phyloP scores from a whole-genome alignment of 2,329 filamentous ascomycete species.

The Gnomoniopsis sp. region DNA sequence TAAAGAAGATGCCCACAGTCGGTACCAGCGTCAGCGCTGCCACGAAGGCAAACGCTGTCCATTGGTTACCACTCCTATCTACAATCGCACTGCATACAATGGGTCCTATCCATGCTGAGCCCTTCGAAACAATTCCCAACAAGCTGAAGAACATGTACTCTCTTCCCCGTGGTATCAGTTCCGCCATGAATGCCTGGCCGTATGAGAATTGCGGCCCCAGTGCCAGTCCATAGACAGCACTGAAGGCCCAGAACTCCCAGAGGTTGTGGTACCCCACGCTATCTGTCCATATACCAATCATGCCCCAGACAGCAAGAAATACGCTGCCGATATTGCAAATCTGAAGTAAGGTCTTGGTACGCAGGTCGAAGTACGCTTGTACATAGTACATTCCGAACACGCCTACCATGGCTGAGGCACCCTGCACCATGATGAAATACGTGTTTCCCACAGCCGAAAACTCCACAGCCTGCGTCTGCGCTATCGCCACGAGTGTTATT shows the following conservation, averaged over 20 bases:
- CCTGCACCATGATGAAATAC: constrained; percentile 5
- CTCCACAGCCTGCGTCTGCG: background rate
- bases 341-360: background rate
- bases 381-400: background rate
- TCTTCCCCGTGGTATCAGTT: background rate
- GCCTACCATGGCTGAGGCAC: background rate
- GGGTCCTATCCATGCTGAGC: background rate
- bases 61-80: background rate
- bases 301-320: background rate
- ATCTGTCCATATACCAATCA: constrained; percentile 3
- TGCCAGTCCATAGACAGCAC: background rate
- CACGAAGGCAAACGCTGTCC: too few species aligned
- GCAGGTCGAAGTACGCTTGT: background rate
- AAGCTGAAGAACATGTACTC: constrained; percentile 2
- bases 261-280: constrained; percentile 3
- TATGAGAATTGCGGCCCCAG: background rate
- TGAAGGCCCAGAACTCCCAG: constrained; percentile 5
- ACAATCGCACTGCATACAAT: constrained; percentile 1
- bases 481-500: background rate
- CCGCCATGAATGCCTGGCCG: background rate
- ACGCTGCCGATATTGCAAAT: background rate
- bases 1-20: too few species aligned
- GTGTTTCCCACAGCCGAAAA: background rate
- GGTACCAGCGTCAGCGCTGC: too few species aligned
- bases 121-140: background rate